Conservation (phyloP, 768 basidiomycete species). For the Nevesoporus exiguus region DNA sequence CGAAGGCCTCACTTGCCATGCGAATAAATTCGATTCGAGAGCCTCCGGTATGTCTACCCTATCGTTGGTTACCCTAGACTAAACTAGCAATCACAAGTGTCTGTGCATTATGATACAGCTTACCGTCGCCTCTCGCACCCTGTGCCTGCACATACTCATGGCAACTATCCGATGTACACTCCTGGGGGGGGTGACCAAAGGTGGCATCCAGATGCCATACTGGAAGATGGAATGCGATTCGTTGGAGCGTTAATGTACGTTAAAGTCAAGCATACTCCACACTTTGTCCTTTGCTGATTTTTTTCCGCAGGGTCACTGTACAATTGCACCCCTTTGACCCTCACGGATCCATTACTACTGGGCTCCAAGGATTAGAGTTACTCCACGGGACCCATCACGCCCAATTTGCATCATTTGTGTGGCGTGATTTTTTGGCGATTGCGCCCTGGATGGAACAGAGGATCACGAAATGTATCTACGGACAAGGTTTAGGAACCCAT, state of each 20-base stretch:
- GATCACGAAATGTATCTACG: constrained; percentile 62
- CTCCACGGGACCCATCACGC: constrained; percentile 45
- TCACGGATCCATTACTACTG: constrained; percentile 34
- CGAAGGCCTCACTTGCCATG: not conserved
- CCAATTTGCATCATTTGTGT: constrained; percentile 69
- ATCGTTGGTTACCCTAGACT: not conserved
- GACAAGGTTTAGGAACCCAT: constrained; percentile 64
- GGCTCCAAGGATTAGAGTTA: constrained; percentile 48
- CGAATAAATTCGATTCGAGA: constrained; percentile 5
- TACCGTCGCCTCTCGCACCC: constrained; percentile 53
- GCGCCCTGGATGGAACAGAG: constrained; percentile 77
- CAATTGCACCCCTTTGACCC: constrained; percentile 51
- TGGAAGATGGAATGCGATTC: constrained; percentile 66
- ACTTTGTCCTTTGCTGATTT: constrained; percentile 6
- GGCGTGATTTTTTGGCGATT: constrained; percentile 64
- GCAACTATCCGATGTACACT: constrained; percentile 71
- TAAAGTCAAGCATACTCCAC: constrained; percentile 12
- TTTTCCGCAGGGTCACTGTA: constrained; percentile 50
- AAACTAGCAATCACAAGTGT: not conserved
- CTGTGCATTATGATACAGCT: constrained; percentile 7
- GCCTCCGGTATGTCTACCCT: constrained; percentile 1
- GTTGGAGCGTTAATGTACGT: constrained; percentile 67
- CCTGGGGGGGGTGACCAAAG: constrained; percentile 65
- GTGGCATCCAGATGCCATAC: constrained; percentile 52
- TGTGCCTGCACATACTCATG: constrained; percentile 50